Percentiles rank a stretch among this genome's conserved stretches.
Conservation (phyloP, 441 rosid genomes). For the Erodium trifolium region DNA sequence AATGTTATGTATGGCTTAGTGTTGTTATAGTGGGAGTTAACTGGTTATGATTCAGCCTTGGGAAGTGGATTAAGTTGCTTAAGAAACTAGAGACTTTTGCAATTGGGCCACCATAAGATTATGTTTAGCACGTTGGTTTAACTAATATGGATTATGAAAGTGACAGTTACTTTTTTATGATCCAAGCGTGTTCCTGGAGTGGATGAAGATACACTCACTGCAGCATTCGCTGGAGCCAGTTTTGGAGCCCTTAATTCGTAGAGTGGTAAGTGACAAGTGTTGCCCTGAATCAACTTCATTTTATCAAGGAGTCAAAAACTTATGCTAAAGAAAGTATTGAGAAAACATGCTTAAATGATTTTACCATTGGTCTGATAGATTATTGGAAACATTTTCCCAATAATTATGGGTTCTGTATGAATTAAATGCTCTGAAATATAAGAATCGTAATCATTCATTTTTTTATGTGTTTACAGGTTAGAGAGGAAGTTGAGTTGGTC, state of each 20-base stretch:
- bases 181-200: slow-evolving; percentile 86
- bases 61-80: neutral
- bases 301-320: neutral
- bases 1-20: neutral
- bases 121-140: neutral
- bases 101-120: neutral
- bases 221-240: slow-evolving; percentile 69
- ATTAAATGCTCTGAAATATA: neutral
- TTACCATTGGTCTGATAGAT: no score
- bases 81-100: neutral
- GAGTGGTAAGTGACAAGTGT: slow-evolving; percentile 34
- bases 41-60: neutral
- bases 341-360: no score
- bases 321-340: no score
- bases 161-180: slow-evolving; percentile 11
- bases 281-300: no score
- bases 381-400: no score
- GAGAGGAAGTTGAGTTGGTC: slow-evolving; percentile 91
- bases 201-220: slow-evolving; percentile 61
- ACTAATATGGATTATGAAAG: slow-evolving; percentile 9
- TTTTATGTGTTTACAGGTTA: slow-evolving; percentile 49
- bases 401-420: no score
- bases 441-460: neutral
- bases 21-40: neutral
- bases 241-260: slow-evolving; percentile 17